Conservation (phyloP, 2,329 filamentous ascomycete genomes). For the Thermochaetoides dissita region DNA sequence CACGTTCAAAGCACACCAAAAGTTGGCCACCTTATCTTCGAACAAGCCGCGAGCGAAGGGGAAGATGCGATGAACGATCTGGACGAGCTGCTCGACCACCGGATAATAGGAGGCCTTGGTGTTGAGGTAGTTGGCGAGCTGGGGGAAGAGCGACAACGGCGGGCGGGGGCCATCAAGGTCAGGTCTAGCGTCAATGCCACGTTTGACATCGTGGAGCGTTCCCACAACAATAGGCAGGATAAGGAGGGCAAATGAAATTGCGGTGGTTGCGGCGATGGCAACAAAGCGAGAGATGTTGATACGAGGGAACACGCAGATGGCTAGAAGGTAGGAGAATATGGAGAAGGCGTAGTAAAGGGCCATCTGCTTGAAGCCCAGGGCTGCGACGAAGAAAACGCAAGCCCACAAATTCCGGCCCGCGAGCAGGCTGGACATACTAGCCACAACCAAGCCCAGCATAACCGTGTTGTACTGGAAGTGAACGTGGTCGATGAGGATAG, state of each 20-base stretch:
- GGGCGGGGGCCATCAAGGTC: slow-evolving; percentile 44
- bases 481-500: slow-evolving; percentile 85
- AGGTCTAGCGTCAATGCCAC: slow-evolving; percentile 43
- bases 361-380: slow-evolving; percentile 99
- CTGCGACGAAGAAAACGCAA: slow-evolving; percentile 82
- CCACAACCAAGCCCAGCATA: slow-evolving; percentile 84
- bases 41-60: slow-evolving; percentile 92
- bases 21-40: slow-evolving; percentile 97
- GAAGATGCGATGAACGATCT: slow-evolving; percentile 84
- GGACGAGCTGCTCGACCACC: slow-evolving; percentile 61
- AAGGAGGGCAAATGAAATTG: slow-evolving; percentile 58
- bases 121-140: slow-evolving; percentile 45
- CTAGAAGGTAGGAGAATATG: slow-evolving; percentile 82
- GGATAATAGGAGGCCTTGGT: slow-evolving; percentile 59
- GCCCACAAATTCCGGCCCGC: slow-evolving; percentile 77
- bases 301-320: slow-evolving; percentile 65
- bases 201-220: slow-evolving; percentile 52
- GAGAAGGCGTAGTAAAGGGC: slow-evolving; percentile 91
- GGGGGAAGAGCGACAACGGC: slow-evolving; percentile 47
- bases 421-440: slow-evolving; percentile 76
- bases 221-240: slow-evolving; percentile 63
- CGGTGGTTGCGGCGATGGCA: slow-evolving; percentile 60
- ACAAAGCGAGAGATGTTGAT: slow-evolving; percentile 56
- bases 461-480: slow-evolving; percentile 98
- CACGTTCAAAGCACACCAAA: slow-evolving; percentile 89